phyloP scores from a whole-genome alignment of 306 rosid species.

The Gleditsia sinensis region DNA sequence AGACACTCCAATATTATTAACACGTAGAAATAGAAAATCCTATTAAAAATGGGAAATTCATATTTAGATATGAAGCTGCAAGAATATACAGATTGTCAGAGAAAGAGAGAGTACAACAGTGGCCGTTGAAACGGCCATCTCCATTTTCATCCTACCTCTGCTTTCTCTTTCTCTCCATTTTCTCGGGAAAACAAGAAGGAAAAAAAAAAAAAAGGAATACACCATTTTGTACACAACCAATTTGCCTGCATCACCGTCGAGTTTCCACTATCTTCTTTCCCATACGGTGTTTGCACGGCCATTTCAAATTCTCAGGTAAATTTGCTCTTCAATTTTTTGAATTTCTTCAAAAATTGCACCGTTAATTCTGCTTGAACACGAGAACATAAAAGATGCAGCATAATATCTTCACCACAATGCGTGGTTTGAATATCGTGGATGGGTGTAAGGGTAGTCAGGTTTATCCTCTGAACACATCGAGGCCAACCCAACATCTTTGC shows the following conservation, averaged over 20 bases:
- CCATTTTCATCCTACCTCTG: not conserved
- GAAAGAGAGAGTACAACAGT: not conserved
- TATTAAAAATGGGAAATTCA: not conserved
- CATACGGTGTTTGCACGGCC: conserved; percentile 4
- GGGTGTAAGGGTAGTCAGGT: conserved; percentile 78
- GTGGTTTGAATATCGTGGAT: conserved; percentile 79
- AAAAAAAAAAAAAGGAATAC: not conserved
- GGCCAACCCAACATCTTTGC: conserved; percentile 52
- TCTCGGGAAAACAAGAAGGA: not conserved
- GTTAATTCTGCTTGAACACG: not conserved
- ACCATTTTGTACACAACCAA: not conserved
- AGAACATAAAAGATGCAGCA: conserved; percentile 63
- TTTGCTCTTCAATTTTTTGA: not conserved
- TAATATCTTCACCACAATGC: conserved; percentile 69
- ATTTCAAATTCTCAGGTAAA: not conserved
- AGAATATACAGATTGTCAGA: not conserved
- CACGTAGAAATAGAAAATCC: not conserved
- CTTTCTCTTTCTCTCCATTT: conserved; percentile 4
- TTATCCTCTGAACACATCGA: conserved; percentile 53
- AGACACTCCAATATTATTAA: not conserved
- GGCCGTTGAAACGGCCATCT: conserved; percentile 25
- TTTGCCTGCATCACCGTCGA: conserved; percentile 13
- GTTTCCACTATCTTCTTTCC: not conserved
- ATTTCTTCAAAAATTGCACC: not conserved
- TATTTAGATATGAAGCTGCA: not conserved